phyloP scores from a whole-genome alignment of 768 basidiomycete species.

The Serendipita sp. region DNA sequence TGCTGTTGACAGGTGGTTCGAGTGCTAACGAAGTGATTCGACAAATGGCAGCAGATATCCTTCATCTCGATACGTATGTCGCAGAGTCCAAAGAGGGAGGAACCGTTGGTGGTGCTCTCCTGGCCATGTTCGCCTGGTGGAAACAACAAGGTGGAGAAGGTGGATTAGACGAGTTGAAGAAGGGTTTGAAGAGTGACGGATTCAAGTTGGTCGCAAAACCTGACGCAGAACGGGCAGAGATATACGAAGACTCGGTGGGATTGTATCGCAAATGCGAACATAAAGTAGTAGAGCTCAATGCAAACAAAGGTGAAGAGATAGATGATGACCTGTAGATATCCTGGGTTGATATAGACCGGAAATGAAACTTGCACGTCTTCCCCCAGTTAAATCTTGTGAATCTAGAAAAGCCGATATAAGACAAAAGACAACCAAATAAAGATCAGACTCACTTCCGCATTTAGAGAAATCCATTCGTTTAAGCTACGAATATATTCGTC shows the following conservation, averaged over 20 bases:
- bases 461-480: constrained; percentile 52
- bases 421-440: background rate
- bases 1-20: constrained; percentile 67
- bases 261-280: constrained; percentile 43
- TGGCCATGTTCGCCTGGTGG: constrained; percentile 63
- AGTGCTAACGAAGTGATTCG: constrained; percentile 56
- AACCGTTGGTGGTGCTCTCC: constrained; percentile 50
- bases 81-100: constrained; percentile 54
- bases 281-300: constrained; percentile 21
- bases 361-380: background rate
- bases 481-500: constrained; percentile 60
- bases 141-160: constrained; percentile 22
- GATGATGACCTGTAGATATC: background rate
- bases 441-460: constrained; percentile 34
- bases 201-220: constrained; percentile 50
- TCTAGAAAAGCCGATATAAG: background rate
- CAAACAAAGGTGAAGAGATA: background rate
- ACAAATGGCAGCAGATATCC: constrained; percentile 63
- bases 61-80: constrained; percentile 56
- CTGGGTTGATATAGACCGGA: background rate
- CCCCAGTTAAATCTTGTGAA: background rate
- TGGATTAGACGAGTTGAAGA: constrained; percentile 49
- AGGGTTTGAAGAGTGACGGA: constrained; percentile 21
- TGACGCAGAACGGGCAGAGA: constrained; percentile 21
- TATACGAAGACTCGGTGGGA: constrained; percentile 40